These are phyloP conservation scores for Paramecium octaurelia DNA, from an alignment of 73 alveolate genomes.

Conservation along the genomic window DNA sequence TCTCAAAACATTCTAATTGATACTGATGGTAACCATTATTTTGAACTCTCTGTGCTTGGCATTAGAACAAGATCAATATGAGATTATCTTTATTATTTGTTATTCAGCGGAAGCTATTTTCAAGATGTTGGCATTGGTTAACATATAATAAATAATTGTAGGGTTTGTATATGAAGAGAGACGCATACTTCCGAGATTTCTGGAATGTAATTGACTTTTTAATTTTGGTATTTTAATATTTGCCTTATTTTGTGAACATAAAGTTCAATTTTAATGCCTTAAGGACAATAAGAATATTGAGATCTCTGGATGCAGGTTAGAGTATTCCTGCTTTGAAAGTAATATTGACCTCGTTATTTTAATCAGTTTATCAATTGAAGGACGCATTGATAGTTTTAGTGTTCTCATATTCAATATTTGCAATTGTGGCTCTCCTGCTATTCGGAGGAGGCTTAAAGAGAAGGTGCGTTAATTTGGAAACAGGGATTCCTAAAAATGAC, in stretches of 20 bases:
- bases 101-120: neutral
- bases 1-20: neutral
- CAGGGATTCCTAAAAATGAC: neutral
- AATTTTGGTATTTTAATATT: conserved; percentile 68
- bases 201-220: conserved; percentile 94
- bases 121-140: neutral
- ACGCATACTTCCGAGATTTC: conserved; percentile 87
- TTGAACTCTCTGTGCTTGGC: neutral
- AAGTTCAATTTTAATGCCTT: conserved; percentile 56
- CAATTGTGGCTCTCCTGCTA: neutral
- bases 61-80: neutral
- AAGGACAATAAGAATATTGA: conserved; percentile 71
- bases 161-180: conserved; percentile 87
- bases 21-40: neutral
- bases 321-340: conserved; percentile 66
- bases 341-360: neutral
- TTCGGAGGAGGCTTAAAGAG: neutral
- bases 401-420: conserved; percentile 27
- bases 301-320: conserved; percentile 70
- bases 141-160: neutral
- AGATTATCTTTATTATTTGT: neutral
- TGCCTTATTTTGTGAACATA: neutral
- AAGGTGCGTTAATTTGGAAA: neutral
- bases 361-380: neutral
- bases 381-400: conserved; percentile 1